A percentile compares a stretch with the other conserved stretches of the same genome.
Conservation (phyloP, 1,284 basidiomycete genomes). For the Filobasidium uniguttulatum region DNA sequence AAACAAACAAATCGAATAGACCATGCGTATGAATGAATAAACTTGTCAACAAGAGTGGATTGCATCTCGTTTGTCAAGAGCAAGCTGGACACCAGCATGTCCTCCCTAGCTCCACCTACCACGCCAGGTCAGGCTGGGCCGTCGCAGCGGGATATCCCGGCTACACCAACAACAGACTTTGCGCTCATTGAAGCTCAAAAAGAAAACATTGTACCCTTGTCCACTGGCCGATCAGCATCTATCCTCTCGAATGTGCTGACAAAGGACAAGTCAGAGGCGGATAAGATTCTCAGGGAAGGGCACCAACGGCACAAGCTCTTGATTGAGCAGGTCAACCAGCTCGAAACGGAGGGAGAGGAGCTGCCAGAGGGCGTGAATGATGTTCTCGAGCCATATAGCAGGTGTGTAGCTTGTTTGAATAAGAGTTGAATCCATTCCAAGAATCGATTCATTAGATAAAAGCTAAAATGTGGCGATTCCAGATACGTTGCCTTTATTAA, state of each 20-base stretch:
- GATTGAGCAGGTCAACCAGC: conserved; percentile 35
- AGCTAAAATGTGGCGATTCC: neutral
- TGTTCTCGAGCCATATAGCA: conserved; percentile 38
- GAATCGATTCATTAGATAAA: conserved; percentile 16
- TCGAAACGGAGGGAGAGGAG: conserved; percentile 45
- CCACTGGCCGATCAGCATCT: conserved; percentile 44
- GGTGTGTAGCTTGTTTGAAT: conserved; percentile 23
- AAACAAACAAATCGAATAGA: too few relatives aligned
- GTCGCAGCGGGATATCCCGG: conserved; percentile 12
- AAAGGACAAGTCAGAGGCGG: conserved; percentile 32
- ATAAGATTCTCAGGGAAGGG: conserved; percentile 35
- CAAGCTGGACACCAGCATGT: too few relatives aligned
- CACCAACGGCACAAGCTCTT: conserved; percentile 34
- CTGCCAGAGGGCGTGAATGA: conserved; percentile 36
- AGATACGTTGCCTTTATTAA: conserved; percentile 34
- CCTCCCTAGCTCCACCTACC: too few relatives aligned
- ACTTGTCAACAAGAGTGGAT: too few relatives aligned
- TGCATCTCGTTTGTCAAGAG: too few relatives aligned
- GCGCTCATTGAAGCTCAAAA: conserved; percentile 43
- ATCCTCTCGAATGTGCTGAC: conserved; percentile 41
- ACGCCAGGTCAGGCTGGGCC: too few relatives aligned
- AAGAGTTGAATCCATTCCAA: neutral
- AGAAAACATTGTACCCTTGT: conserved; percentile 47
- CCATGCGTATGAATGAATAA: too few relatives aligned
- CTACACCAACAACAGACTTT: conserved; percentile 37